Base-by-base conservation (phyloP, 2,329 filamentous ascomycete species). In the Sporothrix variecibatus region DNA sequence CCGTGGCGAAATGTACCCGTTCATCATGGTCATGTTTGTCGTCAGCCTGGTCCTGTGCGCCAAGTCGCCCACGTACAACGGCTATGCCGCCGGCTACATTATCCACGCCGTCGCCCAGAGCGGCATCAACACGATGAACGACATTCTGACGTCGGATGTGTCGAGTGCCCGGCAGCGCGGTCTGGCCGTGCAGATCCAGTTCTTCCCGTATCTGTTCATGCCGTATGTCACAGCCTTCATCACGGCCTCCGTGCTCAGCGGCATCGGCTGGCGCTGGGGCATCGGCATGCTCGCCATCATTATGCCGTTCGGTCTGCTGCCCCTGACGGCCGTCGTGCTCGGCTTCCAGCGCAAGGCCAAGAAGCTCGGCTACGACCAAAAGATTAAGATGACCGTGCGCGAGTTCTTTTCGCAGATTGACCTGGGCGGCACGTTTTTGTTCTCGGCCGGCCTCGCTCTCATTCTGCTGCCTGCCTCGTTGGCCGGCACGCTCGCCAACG, bases 71-170 rank as follows among this genome's bases (percentile, higher is more conserved):
- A 83, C 82, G 31, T 85, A 83, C 72, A 85, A 91, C 70, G 81
- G 85, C 34, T 88, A 88, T 68, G 83, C 86, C 0, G 85, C 84
- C 2, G 87, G 86, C 1, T 84, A 88, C 76, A 84, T 91, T 12
- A 89, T 92, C 79, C 89, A 90, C 73, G 84, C 86, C 0, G 83
- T 90, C 6, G 89, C 89, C 1, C 85, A 86, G 67, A 89, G 88
- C 0, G 89, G 88, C 2, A 84, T 90, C 7, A 87, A 89, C 73
- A 86, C 91, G 40, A 82, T 90, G 65, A 88, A 89, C 77, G 88
- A 91, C 76, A 88, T 92, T 70, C 89, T 91, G 77, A 86, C 91
- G 58, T 88, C 89, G 1, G 90, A 92, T 78, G 86, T 89, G n/a
- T 90, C 88, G 4, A 82, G 81, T 0, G 80, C 79, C 80, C 87